Conservation (phyloP, 2,329 filamentous ascomycete species). For the Clarireedia sp. region DNA sequence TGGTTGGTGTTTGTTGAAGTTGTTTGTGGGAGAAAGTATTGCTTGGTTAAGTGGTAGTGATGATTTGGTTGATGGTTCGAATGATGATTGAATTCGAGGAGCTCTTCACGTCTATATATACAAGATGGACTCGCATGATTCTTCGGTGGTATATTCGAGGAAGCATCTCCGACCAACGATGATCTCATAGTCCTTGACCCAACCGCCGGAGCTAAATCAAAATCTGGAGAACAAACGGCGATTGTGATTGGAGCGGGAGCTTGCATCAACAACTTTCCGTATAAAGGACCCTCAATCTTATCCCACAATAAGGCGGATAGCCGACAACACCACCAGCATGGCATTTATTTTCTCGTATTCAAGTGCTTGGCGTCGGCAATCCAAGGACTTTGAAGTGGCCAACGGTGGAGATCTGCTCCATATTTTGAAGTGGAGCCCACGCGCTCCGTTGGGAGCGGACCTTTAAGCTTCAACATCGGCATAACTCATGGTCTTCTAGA, state of each 20-base stretch:
- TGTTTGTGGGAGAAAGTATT: not conserved
- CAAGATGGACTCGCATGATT: not conserved
- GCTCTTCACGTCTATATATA: slow-evolving; percentile 4
- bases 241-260: slow-evolving; percentile 1
- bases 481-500: not conserved
- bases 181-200: not conserved
- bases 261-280: not conserved
- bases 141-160: not conserved
- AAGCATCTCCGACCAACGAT: not conserved
- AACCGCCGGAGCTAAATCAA: not conserved
- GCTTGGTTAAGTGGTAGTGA: not conserved
- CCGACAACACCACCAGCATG: not conserved
- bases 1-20: not conserved
- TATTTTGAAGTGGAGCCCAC: not conserved
- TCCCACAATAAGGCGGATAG: not conserved
- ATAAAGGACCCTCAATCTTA: not conserved
- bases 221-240: not conserved
- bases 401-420: not conserved
- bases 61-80: not conserved
- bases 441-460: not conserved
- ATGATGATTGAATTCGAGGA: not conserved
- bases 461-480: not conserved
- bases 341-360: not conserved
- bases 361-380: not conserved
- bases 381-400: not conserved